Conservation (phyloP, 2,329 filamentous ascomycete genomes). For the Domatiomyces globalis region DNA sequence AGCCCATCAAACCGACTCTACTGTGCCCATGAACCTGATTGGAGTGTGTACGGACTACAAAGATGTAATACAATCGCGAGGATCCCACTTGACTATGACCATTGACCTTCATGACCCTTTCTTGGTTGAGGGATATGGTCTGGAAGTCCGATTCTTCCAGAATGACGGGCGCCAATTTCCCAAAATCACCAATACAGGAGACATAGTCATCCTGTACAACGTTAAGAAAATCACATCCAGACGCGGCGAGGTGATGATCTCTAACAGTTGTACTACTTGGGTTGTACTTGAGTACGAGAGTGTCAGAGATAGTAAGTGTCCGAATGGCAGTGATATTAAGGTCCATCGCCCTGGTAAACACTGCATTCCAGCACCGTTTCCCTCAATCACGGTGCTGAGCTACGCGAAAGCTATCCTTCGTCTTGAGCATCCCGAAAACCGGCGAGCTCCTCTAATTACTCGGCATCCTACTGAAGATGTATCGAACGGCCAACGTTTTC, state of each 20-base stretch:
- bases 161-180: conserved; percentile 31
- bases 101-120: conserved; percentile 49
- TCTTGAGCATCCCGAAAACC: conserved; percentile 9
- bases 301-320: conserved; percentile 3
- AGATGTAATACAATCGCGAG: conserved; percentile 37
- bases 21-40: conserved; percentile 35
- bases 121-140: conserved; percentile 29
- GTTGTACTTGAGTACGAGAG: conserved; percentile 8
- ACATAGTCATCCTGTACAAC: conserved; percentile 51
- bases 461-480: background rate
- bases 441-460: conserved; percentile 3
- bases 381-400: conserved; percentile 6
- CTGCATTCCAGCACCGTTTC: background rate
- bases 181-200: conserved; percentile 35
- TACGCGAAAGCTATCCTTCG: conserved; percentile 13
- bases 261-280: conserved; percentile 6
- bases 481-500: conserved; percentile 6
- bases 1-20: background rate
- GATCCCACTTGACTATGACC: conserved; percentile 46
- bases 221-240: conserved; percentile 28
- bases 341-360: background rate
- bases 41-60: conserved; percentile 57
- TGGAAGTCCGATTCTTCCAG: conserved; percentile 49
- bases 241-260: conserved; percentile 4
- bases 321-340: conserved; percentile 5